Evolutionary conservation across 257 asterid species (phyloP).

Genomic region (Anisodus acutangulus): DNA sequence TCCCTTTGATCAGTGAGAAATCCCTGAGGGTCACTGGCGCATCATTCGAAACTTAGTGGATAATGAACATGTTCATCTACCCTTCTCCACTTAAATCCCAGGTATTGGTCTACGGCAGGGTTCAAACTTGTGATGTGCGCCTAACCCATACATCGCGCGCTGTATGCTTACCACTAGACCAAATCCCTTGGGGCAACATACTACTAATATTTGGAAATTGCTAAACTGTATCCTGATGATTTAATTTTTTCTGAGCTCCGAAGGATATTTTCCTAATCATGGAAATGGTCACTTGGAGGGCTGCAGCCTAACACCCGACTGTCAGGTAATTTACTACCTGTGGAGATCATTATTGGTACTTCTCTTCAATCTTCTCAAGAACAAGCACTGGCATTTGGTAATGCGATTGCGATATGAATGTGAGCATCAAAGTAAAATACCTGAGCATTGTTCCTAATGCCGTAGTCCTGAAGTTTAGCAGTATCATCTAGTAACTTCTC

Average conservation of each 20-base stretch:
- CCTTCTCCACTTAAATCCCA: slow-evolving; percentile 4
- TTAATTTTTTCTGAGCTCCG: not conserved
- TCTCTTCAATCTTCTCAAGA: not conserved
- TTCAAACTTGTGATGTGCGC: not conserved
- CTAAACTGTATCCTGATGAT: not conserved
- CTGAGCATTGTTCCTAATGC: slow-evolving; percentile 80
- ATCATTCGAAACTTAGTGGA: not conserved
- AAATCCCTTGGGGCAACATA: not conserved
- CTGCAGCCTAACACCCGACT: not conserved
- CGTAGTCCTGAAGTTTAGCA: slow-evolving; percentile 63
- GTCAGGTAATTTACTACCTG: not conserved
- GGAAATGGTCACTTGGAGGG: not conserved
- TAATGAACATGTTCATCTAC: not conserved
- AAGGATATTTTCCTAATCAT: slow-evolving; percentile 11
- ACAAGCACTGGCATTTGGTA: not conserved
- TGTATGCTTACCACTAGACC: not conserved
- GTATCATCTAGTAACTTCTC: slow-evolving; percentile 75
- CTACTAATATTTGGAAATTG: not conserved
- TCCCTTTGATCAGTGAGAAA: not conserved
- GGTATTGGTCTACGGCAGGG: not conserved
- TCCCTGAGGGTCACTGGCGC: not conserved
- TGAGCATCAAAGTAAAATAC: slow-evolving; percentile 44
- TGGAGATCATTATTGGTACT: slow-evolving; percentile 12
- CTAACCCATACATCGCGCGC: not conserved
- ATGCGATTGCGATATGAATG: not conserved